phyloP scores from a whole-genome alignment of 768 basidiomycete genomes.

The Tulasnella sp. region DNA sequence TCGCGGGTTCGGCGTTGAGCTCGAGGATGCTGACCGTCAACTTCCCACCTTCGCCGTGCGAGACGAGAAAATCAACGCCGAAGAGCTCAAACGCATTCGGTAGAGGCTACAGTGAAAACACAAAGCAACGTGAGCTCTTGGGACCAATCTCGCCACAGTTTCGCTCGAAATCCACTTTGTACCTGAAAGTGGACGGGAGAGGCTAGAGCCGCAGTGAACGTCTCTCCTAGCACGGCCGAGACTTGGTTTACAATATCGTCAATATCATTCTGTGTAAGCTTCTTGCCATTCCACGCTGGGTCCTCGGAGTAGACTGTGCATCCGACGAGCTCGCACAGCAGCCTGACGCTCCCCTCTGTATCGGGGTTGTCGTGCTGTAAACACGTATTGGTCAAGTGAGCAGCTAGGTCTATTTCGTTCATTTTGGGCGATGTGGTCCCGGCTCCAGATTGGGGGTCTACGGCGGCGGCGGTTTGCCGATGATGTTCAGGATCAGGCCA shows the following conservation, averaged over 20 bases:
- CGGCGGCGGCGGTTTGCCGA: constrained; percentile 21
- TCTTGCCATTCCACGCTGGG: constrained; percentile 30
- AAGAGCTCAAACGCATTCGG: constrained; percentile 95
- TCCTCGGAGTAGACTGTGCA: constrained; percentile 54
- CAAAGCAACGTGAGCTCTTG: neutral
- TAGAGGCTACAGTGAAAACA: constrained; percentile 57
- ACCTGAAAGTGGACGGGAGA: constrained; percentile 88
- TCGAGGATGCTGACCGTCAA: constrained; percentile 80
- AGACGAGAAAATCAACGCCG: constrained; percentile 89
- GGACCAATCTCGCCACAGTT: neutral
- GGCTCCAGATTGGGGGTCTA: constrained; percentile 30
- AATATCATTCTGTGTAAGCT: constrained; percentile 49
- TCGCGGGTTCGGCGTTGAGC: constrained; percentile 94
- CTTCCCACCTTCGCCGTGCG: constrained; percentile 43
- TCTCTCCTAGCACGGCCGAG: constrained; percentile 68
- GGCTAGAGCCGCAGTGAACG: constrained; percentile 81
- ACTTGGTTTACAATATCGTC: constrained; percentile 64
- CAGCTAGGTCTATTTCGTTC: constrained; percentile 54
- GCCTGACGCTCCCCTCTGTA: constrained; percentile 59
- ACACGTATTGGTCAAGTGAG: constrained; percentile 92
- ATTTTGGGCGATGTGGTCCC: constrained; percentile 26
- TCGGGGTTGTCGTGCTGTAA: constrained; percentile 66
- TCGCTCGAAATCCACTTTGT: constrained; percentile 37
- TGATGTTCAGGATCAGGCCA: neutral
- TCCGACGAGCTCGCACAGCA: constrained; percentile 79